Conservation (phyloP, 78 protist species). For the Anaeramoeba flamelloides region DNA sequence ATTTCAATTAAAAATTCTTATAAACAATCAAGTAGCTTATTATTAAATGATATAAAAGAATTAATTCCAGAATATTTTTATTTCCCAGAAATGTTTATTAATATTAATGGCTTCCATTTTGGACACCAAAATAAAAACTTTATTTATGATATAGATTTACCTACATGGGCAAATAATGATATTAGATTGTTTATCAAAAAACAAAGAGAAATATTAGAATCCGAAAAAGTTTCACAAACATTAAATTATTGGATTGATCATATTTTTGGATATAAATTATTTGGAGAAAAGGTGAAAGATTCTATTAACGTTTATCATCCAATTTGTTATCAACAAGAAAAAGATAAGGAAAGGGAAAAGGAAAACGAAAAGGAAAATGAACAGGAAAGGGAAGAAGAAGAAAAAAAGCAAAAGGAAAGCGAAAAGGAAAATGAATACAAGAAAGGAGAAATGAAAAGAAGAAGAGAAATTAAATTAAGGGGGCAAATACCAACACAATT, state of each 20-base stretch:
- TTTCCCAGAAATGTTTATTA: not conserved
- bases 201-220: not conserved
- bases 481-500: too few relatives aligned
- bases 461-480: too few relatives aligned
- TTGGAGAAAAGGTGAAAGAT: not conserved
- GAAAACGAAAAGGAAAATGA: too few relatives aligned
- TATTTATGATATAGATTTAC: not conserved
- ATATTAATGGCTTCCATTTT: not conserved
- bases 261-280: not conserved
- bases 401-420: too few relatives aligned
- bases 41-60: not conserved
- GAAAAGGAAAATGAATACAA: too few relatives aligned
- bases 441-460: too few relatives aligned
- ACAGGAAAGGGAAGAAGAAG: too few relatives aligned
- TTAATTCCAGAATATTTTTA: not conserved
- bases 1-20: not conserved
- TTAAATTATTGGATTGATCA: not conserved
- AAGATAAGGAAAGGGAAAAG: too few relatives aligned
- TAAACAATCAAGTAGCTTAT: not conserved
- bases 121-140: not conserved
- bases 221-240: not conserved
- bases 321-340: not conserved
- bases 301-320: not conserved
- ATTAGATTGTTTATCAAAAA: not conserved
- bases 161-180: not conserved